Conservation (phyloP, 345 rosid genomes). For the Corchorus capsularis region DNA sequence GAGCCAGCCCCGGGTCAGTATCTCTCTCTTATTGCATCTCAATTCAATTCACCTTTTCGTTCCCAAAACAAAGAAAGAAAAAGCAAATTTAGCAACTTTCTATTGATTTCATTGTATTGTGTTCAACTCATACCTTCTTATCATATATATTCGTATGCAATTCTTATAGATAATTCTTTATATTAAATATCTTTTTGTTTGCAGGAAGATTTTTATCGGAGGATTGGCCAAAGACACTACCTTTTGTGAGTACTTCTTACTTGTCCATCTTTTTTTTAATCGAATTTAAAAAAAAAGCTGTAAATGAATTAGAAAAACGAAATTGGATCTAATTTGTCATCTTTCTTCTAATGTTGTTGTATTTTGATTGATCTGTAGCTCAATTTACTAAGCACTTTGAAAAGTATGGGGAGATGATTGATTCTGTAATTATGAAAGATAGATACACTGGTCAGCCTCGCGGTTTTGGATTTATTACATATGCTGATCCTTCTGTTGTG, state of each 20-base stretch:
- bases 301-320: not conserved
- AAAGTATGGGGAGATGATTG: conserved; percentile 81
- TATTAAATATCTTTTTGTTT: not conserved
- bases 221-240: conserved; percentile 82
- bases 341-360: not conserved
- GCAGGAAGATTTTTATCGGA: conserved; percentile 84
- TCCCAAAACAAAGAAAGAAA: not conserved
- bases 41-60: not conserved
- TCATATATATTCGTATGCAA: no score
- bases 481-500: conserved; percentile 80
- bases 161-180: not conserved
- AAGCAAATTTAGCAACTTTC: not conserved
- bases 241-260: conserved; percentile 41
- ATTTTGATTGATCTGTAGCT: conserved; percentile 37
- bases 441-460: conserved; percentile 81
- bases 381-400: conserved; percentile 77
- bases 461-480: conserved; percentile 91
- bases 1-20: conserved; percentile 82
- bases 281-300: not conserved
- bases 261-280: not conserved
- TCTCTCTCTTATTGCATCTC: conserved; percentile 1
- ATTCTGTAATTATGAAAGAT: conserved; percentile 93
- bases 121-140: not conserved
- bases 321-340: not conserved
- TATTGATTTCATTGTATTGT: not conserved